These are phyloP conservation scores for Protomyces lactucae-debilis DNA, from an alignment of 1,139 yeast genomes.

Conservation along the genomic window DNA sequence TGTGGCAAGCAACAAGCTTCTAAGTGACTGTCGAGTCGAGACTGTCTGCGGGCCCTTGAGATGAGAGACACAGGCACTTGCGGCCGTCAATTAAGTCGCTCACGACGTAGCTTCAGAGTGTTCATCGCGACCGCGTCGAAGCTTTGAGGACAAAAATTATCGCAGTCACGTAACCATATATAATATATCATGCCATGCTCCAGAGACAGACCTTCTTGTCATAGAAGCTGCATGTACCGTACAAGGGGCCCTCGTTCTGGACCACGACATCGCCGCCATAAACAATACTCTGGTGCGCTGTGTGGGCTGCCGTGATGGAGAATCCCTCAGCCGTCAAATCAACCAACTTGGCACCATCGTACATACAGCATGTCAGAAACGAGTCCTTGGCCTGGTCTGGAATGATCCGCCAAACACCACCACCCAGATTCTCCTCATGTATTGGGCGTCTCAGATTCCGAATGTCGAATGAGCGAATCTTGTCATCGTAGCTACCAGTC, in stretches of 20 bases:
- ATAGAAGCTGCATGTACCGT: conserved; percentile 27
- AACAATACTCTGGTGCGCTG: conserved; percentile 25
- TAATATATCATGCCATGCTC: not conserved
- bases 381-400: conserved; percentile 1
- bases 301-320: not conserved
- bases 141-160: too few relatives aligned
- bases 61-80: too few relatives aligned
- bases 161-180: not conserved
- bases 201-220: conserved; percentile 25
- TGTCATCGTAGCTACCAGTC: conserved; percentile 28
- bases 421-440: conserved; percentile 19
- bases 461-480: conserved; percentile 23
- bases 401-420: conserved; percentile 28
- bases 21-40: too few relatives aligned
- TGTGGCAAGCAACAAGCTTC: too few relatives aligned
- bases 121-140: too few relatives aligned
- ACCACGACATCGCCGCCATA: conserved; percentile 24
- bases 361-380: conserved; percentile 25
- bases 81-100: too few relatives aligned
- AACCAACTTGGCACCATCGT: conserved; percentile 27
- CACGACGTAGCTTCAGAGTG: too few relatives aligned
- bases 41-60: too few relatives aligned
- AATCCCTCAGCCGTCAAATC: conserved; percentile 5
- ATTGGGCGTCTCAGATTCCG: conserved; percentile 7
- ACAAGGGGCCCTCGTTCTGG: not conserved